Percentiles rank a stretch among this genome's conserved stretches.
These are phyloP conservation scores for Colletotrichum graminicola DNA, from an alignment of 2,329 filamentous ascomycete genomes.

Conservation along the genomic window DNA sequence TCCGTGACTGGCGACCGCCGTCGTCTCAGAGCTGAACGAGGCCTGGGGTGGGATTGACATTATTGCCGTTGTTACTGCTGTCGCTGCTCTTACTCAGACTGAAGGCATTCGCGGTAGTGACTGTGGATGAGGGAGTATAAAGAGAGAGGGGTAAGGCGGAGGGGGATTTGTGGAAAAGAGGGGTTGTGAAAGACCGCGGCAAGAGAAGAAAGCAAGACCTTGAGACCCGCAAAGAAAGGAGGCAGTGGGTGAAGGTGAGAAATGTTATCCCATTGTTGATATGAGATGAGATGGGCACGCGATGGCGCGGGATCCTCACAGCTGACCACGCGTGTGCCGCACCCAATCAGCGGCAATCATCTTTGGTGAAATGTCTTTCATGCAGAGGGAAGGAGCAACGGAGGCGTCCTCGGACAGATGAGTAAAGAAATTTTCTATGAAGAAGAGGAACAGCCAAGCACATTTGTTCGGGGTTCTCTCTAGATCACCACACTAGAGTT, in stretches of 20 bases:
- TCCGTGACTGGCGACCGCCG: conserved; percentile 19
- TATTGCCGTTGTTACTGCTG: not conserved
- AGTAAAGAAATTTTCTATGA: conserved; percentile 9
- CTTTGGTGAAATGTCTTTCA: not conserved
- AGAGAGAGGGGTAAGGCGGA: not conserved
- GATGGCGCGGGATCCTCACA: too few relatives aligned
- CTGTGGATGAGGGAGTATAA: not conserved
- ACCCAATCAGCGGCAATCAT: not conserved
- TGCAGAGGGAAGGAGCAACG: conserved; percentile 2
- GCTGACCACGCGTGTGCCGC: not conserved
- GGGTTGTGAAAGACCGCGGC: not conserved
- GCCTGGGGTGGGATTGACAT: conserved; percentile 25
- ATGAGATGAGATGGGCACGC: not conserved
- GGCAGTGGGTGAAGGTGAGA: not conserved
- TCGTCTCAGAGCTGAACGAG: conserved; percentile 29
- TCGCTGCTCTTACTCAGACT: not conserved
- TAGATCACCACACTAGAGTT: not conserved
- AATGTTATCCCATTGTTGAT: conserved; percentile 13
- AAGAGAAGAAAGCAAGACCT: not conserved
- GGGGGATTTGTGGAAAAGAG: not conserved
- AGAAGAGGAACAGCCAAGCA: not conserved
- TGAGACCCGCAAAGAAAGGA: not conserved
- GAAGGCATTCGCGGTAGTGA: not conserved
- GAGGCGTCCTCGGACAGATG: not conserved
- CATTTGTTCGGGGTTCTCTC: not conserved